Evolutionary conservation across 352 stramenopile species (phyloP).

Genomic region (Lagenidium giganteum): DNA sequence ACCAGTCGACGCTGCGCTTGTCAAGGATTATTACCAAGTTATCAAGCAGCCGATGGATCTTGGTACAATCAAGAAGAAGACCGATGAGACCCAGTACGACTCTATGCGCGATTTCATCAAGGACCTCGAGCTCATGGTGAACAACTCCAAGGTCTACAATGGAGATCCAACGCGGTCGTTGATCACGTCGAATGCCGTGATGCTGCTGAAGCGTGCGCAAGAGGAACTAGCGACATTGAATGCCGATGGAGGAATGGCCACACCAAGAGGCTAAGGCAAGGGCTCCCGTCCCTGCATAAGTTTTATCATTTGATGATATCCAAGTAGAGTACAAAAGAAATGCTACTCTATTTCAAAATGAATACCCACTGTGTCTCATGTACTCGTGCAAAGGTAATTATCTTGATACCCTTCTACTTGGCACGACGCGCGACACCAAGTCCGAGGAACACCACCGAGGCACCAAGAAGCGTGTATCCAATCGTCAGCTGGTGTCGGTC

Average conservation of each 20-base stretch:
- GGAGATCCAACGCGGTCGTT: constrained; percentile 54
- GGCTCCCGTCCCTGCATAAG: too few relatives aligned
- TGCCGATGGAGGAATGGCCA: constrained; percentile 36
- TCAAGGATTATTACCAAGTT: constrained; percentile 78
- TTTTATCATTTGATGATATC: too few relatives aligned
- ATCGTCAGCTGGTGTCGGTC: constrained; percentile 21
- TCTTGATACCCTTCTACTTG: constrained; percentile 3
- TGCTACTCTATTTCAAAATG: too few relatives aligned
- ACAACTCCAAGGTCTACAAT: constrained; percentile 83
- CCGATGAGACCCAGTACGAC: constrained; percentile 58
- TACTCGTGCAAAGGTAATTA: too few relatives aligned
- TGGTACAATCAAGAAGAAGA: constrained; percentile 60
- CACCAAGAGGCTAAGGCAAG: background rate
- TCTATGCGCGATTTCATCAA: constrained; percentile 85
- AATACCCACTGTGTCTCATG: too few relatives aligned
- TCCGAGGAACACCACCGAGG: constrained; percentile 16
- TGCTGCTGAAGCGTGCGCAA: constrained; percentile 67
- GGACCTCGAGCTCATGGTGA: constrained; percentile 82
- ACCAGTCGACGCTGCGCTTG: constrained; percentile 50
- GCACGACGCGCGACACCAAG: constrained; percentile 17
- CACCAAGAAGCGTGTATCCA: constrained; percentile 16
- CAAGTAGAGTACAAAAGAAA: too few relatives aligned
- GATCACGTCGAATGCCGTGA: constrained; percentile 78
- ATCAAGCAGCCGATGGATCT: constrained; percentile 87
- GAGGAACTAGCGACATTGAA: constrained; percentile 67